These are phyloP conservation scores for Neostapfia colusana DNA, from an alignment of 176 grass and related monocot species.

Conservation along the genomic window DNA sequence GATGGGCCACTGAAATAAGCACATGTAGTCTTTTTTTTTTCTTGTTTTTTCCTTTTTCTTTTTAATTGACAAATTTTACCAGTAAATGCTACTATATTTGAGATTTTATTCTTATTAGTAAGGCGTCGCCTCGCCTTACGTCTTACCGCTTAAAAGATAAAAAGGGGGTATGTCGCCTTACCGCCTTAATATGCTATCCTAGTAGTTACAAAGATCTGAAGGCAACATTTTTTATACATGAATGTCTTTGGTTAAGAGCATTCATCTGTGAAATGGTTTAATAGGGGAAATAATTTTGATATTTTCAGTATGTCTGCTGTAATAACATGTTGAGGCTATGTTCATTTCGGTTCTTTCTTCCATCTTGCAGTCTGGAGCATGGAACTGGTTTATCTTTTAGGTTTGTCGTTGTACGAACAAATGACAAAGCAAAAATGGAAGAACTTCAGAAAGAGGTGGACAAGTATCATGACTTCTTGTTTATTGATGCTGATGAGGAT, in stretches of 20 bases:
- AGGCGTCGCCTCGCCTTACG: too few relatives aligned
- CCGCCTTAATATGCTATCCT: too few relatives aligned
- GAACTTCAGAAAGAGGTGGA: constrained; percentile 79
- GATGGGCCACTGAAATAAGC: too few relatives aligned
- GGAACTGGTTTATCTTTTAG: constrained; percentile 86
- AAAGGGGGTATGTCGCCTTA: too few relatives aligned
- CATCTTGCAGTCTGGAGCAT: constrained; percentile 77
- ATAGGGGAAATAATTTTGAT: not conserved
- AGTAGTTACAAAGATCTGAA: not conserved
- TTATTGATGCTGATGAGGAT: constrained; percentile 88
- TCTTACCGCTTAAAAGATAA: too few relatives aligned
- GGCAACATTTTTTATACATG: not conserved
- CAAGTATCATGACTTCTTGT: constrained; percentile 87
- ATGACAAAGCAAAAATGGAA: constrained; percentile 72
- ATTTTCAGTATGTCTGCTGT: not conserved
- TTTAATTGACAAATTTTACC: too few relatives aligned
- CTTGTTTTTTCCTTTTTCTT: too few relatives aligned
- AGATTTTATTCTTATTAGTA: too few relatives aligned
- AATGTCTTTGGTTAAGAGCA: not conserved
- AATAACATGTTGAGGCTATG: not conserved
- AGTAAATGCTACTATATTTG: too few relatives aligned
- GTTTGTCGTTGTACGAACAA: constrained; percentile 73
- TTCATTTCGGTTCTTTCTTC: constrained; percentile 17
- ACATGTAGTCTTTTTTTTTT: too few relatives aligned
- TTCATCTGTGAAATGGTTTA: not conserved